Evolutionary conservation across 352 stramenopile genomes (phyloP), one percentile per base, ranked within the genome.

Genomic region (Pseudoperonospora humuli): DNA sequence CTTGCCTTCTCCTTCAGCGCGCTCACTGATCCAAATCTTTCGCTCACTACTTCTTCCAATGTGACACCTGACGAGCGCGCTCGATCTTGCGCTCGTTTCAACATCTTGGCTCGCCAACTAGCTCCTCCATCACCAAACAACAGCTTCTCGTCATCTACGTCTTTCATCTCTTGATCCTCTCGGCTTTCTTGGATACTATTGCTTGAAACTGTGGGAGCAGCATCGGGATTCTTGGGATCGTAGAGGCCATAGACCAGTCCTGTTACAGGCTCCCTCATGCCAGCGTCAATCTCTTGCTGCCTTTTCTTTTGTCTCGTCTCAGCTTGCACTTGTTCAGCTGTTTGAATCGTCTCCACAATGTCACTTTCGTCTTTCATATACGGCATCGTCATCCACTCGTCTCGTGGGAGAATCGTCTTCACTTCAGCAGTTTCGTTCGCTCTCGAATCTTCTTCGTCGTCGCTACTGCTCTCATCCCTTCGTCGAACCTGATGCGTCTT

Each of bases 301-400:
- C 75, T 67, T 14, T 72, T 82, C 40, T 74, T 66, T 7, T 75
- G 59, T 14, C 81, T 72, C 5, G 64, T 64, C 31, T 82, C 62
- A 24, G 61, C 54, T 7, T 53, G 39, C 7, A 73, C 18, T 39
- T 90, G 61, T 10, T 55, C 57, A 0, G 39, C 42, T 0, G 56
- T 75, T 52, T 84, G 81, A 13, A 62, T 38, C 17, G 62, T 38
- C n/a, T 57, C 43, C 8, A 63, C 29, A 18, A 41, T 36, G 1
- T 56, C 36, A 9, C 45, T 31, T 7, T 66, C 33, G 23, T 44
- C 45, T 11, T 47, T 45, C 45, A 75, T 61, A 47, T 88, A 89
- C n/a, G 70, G 49, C 80, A 89, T 90, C 0, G 53, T 45, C 80
- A 90, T 92, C 80, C 80, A 92, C 19, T 88, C 80, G 25, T 93